Evolutionary conservation across 108 stramenopile species (phyloP).

Genomic region (Pseudonitzschia delicatissima): DNA sequence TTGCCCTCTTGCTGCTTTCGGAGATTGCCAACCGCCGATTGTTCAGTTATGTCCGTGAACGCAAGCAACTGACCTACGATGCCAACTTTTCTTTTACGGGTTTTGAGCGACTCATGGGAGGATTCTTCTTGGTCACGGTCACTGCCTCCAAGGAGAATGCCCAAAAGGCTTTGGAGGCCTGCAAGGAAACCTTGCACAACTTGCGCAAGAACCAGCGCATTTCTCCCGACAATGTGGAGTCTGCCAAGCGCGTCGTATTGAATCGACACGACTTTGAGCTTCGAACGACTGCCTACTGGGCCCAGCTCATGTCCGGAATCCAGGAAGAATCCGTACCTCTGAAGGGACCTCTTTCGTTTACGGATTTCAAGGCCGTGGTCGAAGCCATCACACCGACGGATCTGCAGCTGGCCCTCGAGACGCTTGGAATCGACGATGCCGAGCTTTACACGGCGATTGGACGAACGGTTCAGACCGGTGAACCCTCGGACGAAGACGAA

Average conservation of each 20-base stretch:
- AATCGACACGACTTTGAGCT: slow-evolving; percentile 93
- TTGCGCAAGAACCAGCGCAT: slow-evolving; percentile 71
- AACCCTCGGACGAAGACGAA: slow-evolving; percentile 53
- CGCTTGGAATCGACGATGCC: slow-evolving; percentile 70
- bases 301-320: slow-evolving; percentile 90
- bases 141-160: slow-evolving; percentile 96
- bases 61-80: slow-evolving; percentile 95
- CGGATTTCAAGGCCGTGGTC: slow-evolving; percentile 87
- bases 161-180: slow-evolving; percentile 87
- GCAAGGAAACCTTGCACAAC: slow-evolving; percentile 87
- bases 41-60: slow-evolving; percentile 91
- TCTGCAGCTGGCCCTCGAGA: slow-evolving; percentile 80
- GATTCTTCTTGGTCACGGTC: slow-evolving; percentile 95
- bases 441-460: slow-evolving; percentile 86
- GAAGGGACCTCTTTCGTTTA: slow-evolving; percentile 89
- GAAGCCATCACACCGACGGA: slow-evolving; percentile 85
- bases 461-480: slow-evolving; percentile 48
- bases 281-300: slow-evolving; percentile 87
- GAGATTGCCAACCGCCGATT: slow-evolving; percentile 92
- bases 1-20: slow-evolving; percentile 78
- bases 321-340: slow-evolving; percentile 90
- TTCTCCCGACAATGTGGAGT: slow-evolving; percentile 91
- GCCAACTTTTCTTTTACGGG: slow-evolving; percentile 93
- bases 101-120: slow-evolving; percentile 90
- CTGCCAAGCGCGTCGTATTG: slow-evolving; percentile 91